Conservation (phyloP, 176 grass and related monocot species). For the Puccinellia tenuiflora region DNA sequence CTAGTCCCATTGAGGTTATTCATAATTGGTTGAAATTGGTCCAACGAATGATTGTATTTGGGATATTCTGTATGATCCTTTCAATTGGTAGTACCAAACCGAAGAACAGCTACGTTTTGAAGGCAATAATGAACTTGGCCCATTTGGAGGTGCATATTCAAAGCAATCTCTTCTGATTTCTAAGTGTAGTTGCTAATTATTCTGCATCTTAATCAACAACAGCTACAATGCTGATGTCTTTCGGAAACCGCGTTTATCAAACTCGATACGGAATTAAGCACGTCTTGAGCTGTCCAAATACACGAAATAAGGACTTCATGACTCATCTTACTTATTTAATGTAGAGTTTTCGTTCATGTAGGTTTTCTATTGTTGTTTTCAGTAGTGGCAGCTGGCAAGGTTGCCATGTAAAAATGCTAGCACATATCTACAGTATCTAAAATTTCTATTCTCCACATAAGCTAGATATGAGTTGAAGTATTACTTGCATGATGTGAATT, state of each 20-base stretch:
- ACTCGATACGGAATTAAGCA: constrained; percentile 17
- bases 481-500: background rate
- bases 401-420: background rate
- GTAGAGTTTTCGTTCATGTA: background rate
- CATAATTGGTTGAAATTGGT: constrained; percentile 7
- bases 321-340: background rate
- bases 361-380: background rate
- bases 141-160: constrained; percentile 16
- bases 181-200: background rate
- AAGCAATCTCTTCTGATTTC: background rate
- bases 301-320: background rate
- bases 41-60: constrained; percentile 2
- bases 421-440: background rate
- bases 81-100: background rate
- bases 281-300: constrained; percentile 6
- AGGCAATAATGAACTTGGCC: constrained; percentile 16
- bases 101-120: constrained; percentile 1
- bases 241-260: constrained; percentile 2
- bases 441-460: background rate
- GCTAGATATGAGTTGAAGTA: background rate
- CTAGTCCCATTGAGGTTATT: background rate
- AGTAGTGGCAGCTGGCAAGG: background rate
- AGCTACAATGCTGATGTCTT: constrained; percentile 5
- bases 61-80: background rate
- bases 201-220: background rate